Conservation (phyloP, 1,284 basidiomycete genomes). For the Porogramme epimiltina region DNA sequence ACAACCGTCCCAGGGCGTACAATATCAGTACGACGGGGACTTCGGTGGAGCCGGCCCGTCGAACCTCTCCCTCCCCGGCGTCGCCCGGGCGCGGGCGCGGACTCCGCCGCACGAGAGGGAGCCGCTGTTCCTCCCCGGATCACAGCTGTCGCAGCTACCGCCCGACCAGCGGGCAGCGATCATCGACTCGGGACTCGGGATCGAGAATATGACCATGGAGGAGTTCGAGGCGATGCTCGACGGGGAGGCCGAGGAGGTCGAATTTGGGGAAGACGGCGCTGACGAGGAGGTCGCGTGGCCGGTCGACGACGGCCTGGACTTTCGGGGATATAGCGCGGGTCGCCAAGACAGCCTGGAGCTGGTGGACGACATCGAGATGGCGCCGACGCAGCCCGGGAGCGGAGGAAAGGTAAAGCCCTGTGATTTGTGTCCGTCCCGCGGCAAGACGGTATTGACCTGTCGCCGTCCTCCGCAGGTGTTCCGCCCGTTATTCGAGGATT, state of each 20-base stretch:
- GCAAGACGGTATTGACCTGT: not conserved
- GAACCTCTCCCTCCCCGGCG: slow-evolving; percentile 6
- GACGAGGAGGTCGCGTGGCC: slow-evolving; percentile 9
- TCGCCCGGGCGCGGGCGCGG: slow-evolving; percentile 1
- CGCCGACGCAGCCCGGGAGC: slow-evolving; percentile 49
- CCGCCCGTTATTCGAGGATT: slow-evolving; percentile 70
- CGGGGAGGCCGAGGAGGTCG: slow-evolving; percentile 66
- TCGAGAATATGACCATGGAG: slow-evolving; percentile 64
- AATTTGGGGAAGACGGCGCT: slow-evolving; percentile 34
- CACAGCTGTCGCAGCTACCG: slow-evolving; percentile 53
- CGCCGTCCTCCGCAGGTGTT: slow-evolving; percentile 43
- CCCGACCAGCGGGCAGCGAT: slow-evolving; percentile 48
- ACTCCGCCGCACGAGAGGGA: slow-evolving; percentile 28
- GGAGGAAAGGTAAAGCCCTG: slow-evolving; percentile 38
- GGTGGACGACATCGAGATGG: slow-evolving; percentile 48
- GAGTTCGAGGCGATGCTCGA: slow-evolving; percentile 66
- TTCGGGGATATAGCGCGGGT: slow-evolving; percentile 2
- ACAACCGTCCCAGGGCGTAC: not conserved
- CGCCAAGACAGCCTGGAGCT: slow-evolving; percentile 34
- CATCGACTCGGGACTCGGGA: slow-evolving; percentile 58
- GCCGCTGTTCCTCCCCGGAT: slow-evolving; percentile 61
- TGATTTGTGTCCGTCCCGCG: not conserved
- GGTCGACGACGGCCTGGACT: not conserved
- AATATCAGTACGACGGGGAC: not conserved
- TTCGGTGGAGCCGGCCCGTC: slow-evolving; percentile 13